A percentile compares a stretch with the other conserved stretches of the same genome.
Conservation (phyloP, 495 filamentous ascomycete species). For the Lepidopterella palustris region DNA sequence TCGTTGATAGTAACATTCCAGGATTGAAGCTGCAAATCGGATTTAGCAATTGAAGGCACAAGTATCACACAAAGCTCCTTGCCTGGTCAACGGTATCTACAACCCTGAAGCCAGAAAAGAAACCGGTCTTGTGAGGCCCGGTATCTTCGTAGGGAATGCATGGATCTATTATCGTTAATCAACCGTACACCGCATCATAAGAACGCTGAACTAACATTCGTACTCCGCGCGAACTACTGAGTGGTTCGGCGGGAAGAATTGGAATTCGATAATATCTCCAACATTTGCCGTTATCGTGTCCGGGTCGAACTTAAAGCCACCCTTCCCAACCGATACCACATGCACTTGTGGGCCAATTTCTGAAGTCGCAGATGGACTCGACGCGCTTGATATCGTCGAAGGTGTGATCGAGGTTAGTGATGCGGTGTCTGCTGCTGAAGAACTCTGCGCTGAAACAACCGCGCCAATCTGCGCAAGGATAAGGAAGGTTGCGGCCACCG, state of each 20-base stretch:
- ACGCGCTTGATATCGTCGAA: neutral
- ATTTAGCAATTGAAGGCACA: neutral
- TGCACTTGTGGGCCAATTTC: slow-evolving; percentile 11
- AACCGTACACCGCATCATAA: neutral
- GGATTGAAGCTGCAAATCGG: slow-evolving; percentile 41
- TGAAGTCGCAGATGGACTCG: neutral
- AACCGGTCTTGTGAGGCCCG: slow-evolving; percentile 28
- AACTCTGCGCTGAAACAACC: neutral
- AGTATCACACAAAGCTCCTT: neutral
- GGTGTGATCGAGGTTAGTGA: neutral
- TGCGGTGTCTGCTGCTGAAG: neutral
- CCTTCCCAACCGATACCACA: slow-evolving; percentile 28
- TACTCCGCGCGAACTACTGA: slow-evolving; percentile 32
- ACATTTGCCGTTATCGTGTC: slow-evolving; percentile 17
- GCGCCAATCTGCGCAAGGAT: neutral
- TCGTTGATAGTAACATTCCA: slow-evolving; percentile 50
- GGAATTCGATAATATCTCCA: slow-evolving; percentile 43
- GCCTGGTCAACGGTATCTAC: slow-evolving; percentile 13
- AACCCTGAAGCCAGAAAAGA: slow-evolving; percentile 15
- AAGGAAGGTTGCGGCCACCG: neutral
- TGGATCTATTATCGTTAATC: neutral
- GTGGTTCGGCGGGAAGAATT: slow-evolving; percentile 56
- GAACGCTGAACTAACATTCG: neutral
- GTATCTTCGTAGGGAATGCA: neutral
- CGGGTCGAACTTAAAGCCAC: slow-evolving; percentile 20